These are phyloP conservation scores for Puccinia coronata DNA, from an alignment of 1,284 basidiomycete species.

Conservation along the genomic window DNA sequence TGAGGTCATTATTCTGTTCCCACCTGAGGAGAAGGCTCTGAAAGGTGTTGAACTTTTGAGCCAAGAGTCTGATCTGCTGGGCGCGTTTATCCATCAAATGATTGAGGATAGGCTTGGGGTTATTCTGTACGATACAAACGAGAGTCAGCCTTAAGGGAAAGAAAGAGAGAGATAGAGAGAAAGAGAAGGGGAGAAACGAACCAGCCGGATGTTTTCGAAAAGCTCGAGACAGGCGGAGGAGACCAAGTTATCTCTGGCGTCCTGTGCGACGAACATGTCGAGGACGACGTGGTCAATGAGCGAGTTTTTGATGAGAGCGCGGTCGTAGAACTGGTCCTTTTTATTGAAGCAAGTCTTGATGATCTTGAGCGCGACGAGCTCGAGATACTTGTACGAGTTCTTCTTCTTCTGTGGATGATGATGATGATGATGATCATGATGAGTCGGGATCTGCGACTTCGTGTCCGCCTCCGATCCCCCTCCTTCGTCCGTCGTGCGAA, in stretches of 20 bases:
- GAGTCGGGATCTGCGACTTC: too few species aligned
- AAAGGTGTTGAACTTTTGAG: slow-evolving; percentile 69
- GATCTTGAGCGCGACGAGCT: slow-evolving; percentile 73
- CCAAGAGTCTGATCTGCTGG: slow-evolving; percentile 68
- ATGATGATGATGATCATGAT: background rate
- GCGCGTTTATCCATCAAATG: slow-evolving; percentile 80
- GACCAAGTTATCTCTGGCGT: slow-evolving; percentile 82
- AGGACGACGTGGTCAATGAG: slow-evolving; percentile 74
- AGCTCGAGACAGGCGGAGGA: slow-evolving; percentile 93
- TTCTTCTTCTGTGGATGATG: background rate
- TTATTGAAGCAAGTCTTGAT: slow-evolving; percentile 81
- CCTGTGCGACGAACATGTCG: slow-evolving; percentile 77
- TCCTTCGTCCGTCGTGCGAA: background rate
- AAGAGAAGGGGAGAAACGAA: slow-evolving; percentile 9
- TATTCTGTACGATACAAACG: too few species aligned
- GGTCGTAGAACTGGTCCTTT: slow-evolving; percentile 81
- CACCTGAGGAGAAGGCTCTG: slow-evolving; percentile 73
- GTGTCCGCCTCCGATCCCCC: too few species aligned
- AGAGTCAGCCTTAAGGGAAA: slow-evolving; percentile 47
- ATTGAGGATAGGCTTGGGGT: slow-evolving; percentile 78
- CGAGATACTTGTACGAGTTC: slow-evolving; percentile 32
- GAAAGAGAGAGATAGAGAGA: slow-evolving; percentile 5
- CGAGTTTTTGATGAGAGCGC: slow-evolving; percentile 81
- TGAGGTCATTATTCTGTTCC: slow-evolving; percentile 81
- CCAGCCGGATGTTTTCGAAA: slow-evolving; percentile 84